A percentile compares a stretch with the other conserved stretches of the same genome.
Evolutionary conservation across 345 rosid species (phyloP).

Genomic region (Pistacia integerrima): DNA sequence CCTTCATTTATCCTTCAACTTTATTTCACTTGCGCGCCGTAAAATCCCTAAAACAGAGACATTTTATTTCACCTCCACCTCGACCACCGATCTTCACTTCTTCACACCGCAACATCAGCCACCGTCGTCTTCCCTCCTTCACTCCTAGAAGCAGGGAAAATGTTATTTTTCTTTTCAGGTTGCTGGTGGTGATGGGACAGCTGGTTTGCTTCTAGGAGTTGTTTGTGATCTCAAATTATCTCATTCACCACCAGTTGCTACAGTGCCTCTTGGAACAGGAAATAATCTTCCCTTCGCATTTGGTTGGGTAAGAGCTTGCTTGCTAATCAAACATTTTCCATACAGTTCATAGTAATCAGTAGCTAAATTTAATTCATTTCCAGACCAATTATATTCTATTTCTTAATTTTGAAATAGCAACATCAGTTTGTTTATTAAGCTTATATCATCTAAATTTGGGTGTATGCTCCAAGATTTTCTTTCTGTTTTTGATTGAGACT

Average conservation of each 20-base stretch:
- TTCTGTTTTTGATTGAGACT: slow-evolving; percentile 7
- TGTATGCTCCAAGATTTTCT: background rate
- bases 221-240: slow-evolving; percentile 84
- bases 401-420: background rate
- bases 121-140: too few species aligned
- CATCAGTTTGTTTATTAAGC: background rate
- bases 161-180: slow-evolving; percentile 43
- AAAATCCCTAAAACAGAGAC: too few species aligned
- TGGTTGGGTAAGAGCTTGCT: slow-evolving; percentile 70
- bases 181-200: slow-evolving; percentile 99
- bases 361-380: background rate
- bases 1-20: too few species aligned
- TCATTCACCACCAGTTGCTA: slow-evolving; percentile 90
- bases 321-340: background rate
- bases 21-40: too few species aligned
- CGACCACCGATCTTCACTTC: too few species aligned
- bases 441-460: slow-evolving; percentile 2
- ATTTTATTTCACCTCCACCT: too few species aligned
- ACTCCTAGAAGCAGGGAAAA: background rate
- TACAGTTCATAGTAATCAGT: background rate
- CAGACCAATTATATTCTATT: background rate
- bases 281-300: slow-evolving; percentile 94
- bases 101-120: too few species aligned
- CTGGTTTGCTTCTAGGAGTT: slow-evolving; percentile 97
- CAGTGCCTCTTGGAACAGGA: slow-evolving; percentile 94